Base-by-base conservation (phyloP, 441 rosid species). In the Arabidopsis hybrid region DNA sequence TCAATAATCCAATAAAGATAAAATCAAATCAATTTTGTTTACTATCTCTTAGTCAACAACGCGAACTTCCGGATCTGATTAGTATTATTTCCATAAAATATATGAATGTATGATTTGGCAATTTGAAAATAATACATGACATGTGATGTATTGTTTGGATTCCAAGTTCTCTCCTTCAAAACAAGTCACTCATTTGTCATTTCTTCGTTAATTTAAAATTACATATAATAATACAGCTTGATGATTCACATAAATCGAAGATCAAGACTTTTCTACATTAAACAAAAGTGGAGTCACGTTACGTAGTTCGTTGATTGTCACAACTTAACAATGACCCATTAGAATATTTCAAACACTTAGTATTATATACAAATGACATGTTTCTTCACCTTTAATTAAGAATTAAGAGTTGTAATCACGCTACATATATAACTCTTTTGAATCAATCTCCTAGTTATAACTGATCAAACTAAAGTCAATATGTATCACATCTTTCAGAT, bases 401-500 rank as follows among this genome's bases (percentile, higher is more conserved):
- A 45, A 40, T 14, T 26, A 43, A 45, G 18, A 75, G 65, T 75
- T 62, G 35, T 26, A 53, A 29, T 51, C 50, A 60, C 58, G 69
- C 58, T 36, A 43, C 5, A 43, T 75, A 75, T 68, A 61, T 42
- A 69, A 75, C 65, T 1, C 70, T 16, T 36, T 29, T 62, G 43
- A 45, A 69, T 12, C 36, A 55, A 55, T 55, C 65, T 75, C n/a
- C 50, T 11, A 6, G 3, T 47, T 38, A 53, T 53, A 55, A 53
- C 8, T 53, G 21, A 63, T 61, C 29, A 45, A 53, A 76, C 42
- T 57, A 31, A 69, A 47, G 47, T 64, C 71, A 55, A 47, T 21
- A 76, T 70, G 71, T 49, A 47, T 69, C 71, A 47, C n/a, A 63
- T 53, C n/a, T 38, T 69, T 46, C 71, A 76, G 53, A 47, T 69